These are phyloP conservation scores for Rosellinia necatrix DNA, from an alignment of 2,329 filamentous ascomycete species.

Conservation along the genomic window DNA sequence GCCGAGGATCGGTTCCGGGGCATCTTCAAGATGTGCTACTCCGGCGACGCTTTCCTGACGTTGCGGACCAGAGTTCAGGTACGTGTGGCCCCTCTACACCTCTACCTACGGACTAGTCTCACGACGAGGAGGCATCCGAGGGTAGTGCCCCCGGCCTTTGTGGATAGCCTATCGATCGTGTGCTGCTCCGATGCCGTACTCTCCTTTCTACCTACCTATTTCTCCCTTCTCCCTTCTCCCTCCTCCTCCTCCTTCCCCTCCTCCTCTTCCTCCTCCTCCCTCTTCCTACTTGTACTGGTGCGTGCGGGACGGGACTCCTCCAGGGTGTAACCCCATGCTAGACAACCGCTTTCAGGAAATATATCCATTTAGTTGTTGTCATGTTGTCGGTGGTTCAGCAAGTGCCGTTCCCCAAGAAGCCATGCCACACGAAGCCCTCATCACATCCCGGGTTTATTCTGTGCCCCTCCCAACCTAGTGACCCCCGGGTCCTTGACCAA, in stretches of 20 bases:
- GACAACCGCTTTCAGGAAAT: too few species aligned
- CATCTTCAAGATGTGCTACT: conserved; percentile 99
- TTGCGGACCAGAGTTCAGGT: conserved; percentile 94
- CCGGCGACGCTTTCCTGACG: conserved; percentile 92
- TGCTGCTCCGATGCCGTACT: too few species aligned
- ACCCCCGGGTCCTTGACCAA: neutral
- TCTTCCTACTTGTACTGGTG: too few species aligned
- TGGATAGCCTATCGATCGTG: neutral
- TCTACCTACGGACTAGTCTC: conserved; percentile 3
- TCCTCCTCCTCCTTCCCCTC: too few species aligned
- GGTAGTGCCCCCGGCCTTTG: neutral
- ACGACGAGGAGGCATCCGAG: neutral
- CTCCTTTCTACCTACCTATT: too few species aligned
- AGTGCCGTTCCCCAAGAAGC: conserved; percentile 27
- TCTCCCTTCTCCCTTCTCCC: too few species aligned
- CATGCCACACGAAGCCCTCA: conserved; percentile 7
- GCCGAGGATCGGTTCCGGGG: conserved; percentile 96
- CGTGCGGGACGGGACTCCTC: too few species aligned
- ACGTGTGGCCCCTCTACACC: conserved; percentile 44
- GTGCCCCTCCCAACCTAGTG: conserved; percentile 3
- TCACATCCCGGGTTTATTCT: neutral
- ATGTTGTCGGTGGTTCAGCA: conserved; percentile 24
- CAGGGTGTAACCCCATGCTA: too few species aligned
- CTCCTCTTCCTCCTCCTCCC: too few species aligned
- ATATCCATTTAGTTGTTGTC: conserved; percentile 15